These are phyloP conservation scores for Globisporangium mamillatum DNA, from an alignment of 352 stramenopile species.

Conservation along the genomic window DNA sequence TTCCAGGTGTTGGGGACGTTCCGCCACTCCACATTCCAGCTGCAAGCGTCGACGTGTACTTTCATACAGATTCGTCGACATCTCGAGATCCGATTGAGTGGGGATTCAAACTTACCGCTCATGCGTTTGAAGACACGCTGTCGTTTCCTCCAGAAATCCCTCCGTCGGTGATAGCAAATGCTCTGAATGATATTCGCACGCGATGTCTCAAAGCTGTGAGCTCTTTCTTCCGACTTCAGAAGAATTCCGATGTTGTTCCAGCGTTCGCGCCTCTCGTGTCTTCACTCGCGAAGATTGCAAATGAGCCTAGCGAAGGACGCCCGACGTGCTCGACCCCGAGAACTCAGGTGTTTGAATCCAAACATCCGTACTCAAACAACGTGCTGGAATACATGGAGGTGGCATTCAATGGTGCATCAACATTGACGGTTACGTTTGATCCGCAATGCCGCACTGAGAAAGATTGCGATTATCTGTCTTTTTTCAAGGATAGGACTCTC, in stretches of 20 bases:
- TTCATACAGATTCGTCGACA: slow-evolving; percentile 51
- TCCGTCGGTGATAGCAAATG: slow-evolving; percentile 33
- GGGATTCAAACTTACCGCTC: slow-evolving; percentile 79
- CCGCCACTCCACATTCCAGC: slow-evolving; percentile 67
- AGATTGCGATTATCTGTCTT: slow-evolving; percentile 79
- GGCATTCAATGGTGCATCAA: slow-evolving; percentile 62
- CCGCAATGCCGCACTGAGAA: slow-evolving; percentile 56
- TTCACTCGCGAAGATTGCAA: slow-evolving; percentile 41
- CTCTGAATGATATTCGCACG: slow-evolving; percentile 53
- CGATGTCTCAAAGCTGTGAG: slow-evolving; percentile 57
- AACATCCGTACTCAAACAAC: slow-evolving; percentile 82
- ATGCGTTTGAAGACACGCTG: slow-evolving; percentile 55
- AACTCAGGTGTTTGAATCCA: slow-evolving; percentile 76
- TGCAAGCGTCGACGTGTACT: slow-evolving; percentile 62
- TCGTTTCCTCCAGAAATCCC: slow-evolving; percentile 54
- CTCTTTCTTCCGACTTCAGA: slow-evolving; percentile 25
- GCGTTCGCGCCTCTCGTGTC: slow-evolving; percentile 28
- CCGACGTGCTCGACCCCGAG: slow-evolving; percentile 49
- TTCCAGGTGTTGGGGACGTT: slow-evolving; percentile 54
- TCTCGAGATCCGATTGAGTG: slow-evolving; percentile 48
- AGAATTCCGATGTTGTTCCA: slow-evolving; percentile 14
- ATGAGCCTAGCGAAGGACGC: slow-evolving; percentile 34
- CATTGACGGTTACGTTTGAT: slow-evolving; percentile 74
- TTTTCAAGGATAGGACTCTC: slow-evolving; percentile 81
- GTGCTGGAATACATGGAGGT: slow-evolving; percentile 81